Evolutionary conservation across 202 grass and related monocot species (phyloP), one percentile per base, ranked within the genome.

Genomic region (Elaeis oleifera): DNA sequence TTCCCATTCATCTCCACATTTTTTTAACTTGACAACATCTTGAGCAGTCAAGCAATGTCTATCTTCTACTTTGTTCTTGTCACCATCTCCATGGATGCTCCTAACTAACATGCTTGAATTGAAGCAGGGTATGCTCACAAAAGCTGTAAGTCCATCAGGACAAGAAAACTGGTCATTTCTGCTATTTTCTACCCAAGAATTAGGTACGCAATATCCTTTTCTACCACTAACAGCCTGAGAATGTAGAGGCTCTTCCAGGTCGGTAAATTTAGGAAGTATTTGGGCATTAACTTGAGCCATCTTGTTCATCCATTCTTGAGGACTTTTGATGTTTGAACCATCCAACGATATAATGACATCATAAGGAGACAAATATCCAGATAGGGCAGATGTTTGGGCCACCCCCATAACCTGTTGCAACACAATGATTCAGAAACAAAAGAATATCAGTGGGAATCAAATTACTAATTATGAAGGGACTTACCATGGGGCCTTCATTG

Each of bases 191-290:
- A 91, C 52, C 84, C 87, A 91, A 54, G 79, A 81, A 51, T 79
- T 50, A 48, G 92, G 88, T 52, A 91, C 81, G 63, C 92, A 97
- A 68, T 89, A 97, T 44, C 88, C 88, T 68, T 89, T 91, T 44
- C 60, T 65, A 80, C 19, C 76, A 44, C 16, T 85, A 77, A 71
- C 53, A 53, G 25, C 57, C 59, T 25, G 50, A 77, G 73, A 68
- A 50, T 39, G 76, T 71, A 68, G 51, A 63, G 67, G 69, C 55
- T 25, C 48, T 77, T 76, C 73, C 63, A 78, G 53, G 49, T 73
- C 54, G 57, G 55, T 52, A 71, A 16, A 60, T 63, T 54, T 32
- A 53, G 32, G 17, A 17, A 23, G 72, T 22, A 73, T 77, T 74
- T 63, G 60, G 65, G 72, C 49, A 56, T 78, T 74, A 55, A 67